Evolutionary conservation across 169 alveolate species (phyloP).

Genomic region (Theileria parva): DNA sequence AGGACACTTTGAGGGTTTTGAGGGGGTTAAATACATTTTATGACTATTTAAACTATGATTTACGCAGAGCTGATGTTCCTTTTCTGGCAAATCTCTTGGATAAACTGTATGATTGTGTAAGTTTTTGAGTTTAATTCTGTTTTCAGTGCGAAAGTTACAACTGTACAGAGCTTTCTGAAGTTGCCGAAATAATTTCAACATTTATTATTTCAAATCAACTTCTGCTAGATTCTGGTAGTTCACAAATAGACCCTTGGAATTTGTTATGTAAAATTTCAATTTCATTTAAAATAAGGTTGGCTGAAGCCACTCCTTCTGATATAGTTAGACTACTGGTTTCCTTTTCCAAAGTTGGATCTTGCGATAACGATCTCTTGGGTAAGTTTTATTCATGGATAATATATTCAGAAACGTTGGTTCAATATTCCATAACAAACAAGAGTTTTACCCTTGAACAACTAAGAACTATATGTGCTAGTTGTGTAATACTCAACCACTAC

Average conservation of each 20-base stretch:
- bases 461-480: slow-evolving; percentile 44
- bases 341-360: slow-evolving; percentile 56
- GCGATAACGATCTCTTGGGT: slow-evolving; percentile 11
- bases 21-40: slow-evolving; percentile 41
- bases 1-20: slow-evolving; percentile 50
- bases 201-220: slow-evolving; percentile 11
- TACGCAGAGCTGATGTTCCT: slow-evolving; percentile 19
- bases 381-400: background rate
- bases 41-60: slow-evolving; percentile 24
- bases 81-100: slow-evolving; percentile 18
- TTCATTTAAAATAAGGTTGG: slow-evolving; percentile 50
- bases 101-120: slow-evolving; percentile 13
- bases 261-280: slow-evolving; percentile 55
- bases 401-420: slow-evolving; percentile 31
- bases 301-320: slow-evolving; percentile 54
- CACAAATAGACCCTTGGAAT: background rate
- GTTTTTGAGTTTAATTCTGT: background rate
- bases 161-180: slow-evolving; percentile 53
- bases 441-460: slow-evolving; percentile 40
- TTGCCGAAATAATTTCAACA: slow-evolving; percentile 47
- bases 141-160: slow-evolving; percentile 53
- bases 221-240: background rate
- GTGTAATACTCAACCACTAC: slow-evolving; percentile 23
- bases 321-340: slow-evolving; percentile 44
- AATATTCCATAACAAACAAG: slow-evolving; percentile 19